phyloP scores from a whole-genome alignment of 1,284 basidiomycete species.

The Pholiota adiposa region DNA sequence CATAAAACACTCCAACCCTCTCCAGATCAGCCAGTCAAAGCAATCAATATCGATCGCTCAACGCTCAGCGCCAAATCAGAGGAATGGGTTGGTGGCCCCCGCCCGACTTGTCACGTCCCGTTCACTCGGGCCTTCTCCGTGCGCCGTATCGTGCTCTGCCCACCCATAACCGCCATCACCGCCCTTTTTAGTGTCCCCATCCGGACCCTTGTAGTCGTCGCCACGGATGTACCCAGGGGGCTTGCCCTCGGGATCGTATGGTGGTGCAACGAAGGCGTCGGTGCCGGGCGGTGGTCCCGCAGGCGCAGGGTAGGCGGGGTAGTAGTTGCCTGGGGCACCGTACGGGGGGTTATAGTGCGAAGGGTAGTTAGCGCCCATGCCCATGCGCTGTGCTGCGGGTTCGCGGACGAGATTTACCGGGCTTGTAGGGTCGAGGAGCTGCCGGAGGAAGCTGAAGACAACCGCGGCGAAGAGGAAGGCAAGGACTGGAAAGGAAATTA shows the following conservation, averaged over 20 bases:
- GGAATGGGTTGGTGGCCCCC: constrained; percentile 11
- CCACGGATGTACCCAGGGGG: constrained; percentile 43
- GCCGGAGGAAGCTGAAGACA: constrained; percentile 71
- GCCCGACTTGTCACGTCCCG: constrained; percentile 31
- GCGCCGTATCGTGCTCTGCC: constrained; percentile 41
- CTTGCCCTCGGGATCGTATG: constrained; percentile 37
- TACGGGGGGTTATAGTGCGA: constrained; percentile 46
- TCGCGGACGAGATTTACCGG: constrained; percentile 36
- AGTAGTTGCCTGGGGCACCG: constrained; percentile 21
- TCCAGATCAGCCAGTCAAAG: background rate
- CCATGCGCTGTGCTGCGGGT: constrained; percentile 31
- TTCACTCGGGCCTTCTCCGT: constrained; percentile 22
- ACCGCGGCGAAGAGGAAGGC: constrained; percentile 62
- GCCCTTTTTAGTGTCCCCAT: constrained; percentile 38
- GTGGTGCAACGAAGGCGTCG: constrained; percentile 34
- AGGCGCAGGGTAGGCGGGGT: constrained; percentile 42
- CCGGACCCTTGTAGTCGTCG: constrained; percentile 31
- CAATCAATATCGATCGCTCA: background rate
- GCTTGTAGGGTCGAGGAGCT: constrained; percentile 65
- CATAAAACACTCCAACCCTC: background rate
- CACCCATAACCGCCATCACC: constrained; percentile 33
- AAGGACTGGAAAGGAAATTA: constrained; percentile 40
- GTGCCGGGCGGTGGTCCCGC: constrained; percentile 43
- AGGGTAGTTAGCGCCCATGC: constrained; percentile 33
- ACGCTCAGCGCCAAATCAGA: background rate